A percentile compares a stretch with the other conserved stretches of the same genome.
Conservation (phyloP, 2,329 filamentous ascomycete species). For the Pseudopyrenochaeta lycopersici region DNA sequence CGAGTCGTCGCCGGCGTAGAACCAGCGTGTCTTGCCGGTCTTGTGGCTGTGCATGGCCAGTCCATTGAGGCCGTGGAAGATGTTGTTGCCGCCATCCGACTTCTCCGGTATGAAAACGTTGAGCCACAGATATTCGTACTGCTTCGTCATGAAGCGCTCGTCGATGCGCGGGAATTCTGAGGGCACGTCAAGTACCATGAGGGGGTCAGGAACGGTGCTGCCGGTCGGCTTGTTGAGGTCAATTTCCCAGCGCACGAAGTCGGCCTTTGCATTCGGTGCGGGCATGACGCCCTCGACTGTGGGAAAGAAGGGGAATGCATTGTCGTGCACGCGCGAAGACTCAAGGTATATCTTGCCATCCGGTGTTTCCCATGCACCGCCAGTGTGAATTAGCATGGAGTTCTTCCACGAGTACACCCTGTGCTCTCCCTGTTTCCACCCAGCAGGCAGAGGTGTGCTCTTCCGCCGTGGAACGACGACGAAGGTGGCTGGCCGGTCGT, state of each 20-base stretch:
- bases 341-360: conserved; percentile 42
- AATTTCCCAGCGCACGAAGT: conserved; percentile 50
- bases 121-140: conserved; percentile 23
- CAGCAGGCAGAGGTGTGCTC: neutral
- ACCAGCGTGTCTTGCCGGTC: conserved; percentile 33
- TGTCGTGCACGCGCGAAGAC: conserved; percentile 41
- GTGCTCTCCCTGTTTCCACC: conserved; percentile 17
- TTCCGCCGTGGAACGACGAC: conserved; percentile 31
- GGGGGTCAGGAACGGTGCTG: conserved; percentile 32
- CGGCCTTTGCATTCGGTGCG: conserved; percentile 39
- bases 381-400: conserved; percentile 48
- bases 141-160: conserved; percentile 49
- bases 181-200: conserved; percentile 43
- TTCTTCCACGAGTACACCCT: conserved; percentile 23
- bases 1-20: conserved; percentile 38
- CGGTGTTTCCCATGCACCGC: conserved; percentile 45
- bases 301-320: conserved; percentile 48
- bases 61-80: conserved; percentile 8
- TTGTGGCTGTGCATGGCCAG: conserved; percentile 14
- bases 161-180: conserved; percentile 54
- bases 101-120: neutral
- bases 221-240: conserved; percentile 30
- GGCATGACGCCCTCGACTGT: conserved; percentile 38
- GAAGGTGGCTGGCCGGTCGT: conserved; percentile 28
- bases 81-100: neutral